A percentile compares a stretch with the other conserved stretches of the same genome.
phyloP scores from a whole-genome alignment of 2,329 filamentous ascomycete genomes.

The Monosporascus sp. region DNA sequence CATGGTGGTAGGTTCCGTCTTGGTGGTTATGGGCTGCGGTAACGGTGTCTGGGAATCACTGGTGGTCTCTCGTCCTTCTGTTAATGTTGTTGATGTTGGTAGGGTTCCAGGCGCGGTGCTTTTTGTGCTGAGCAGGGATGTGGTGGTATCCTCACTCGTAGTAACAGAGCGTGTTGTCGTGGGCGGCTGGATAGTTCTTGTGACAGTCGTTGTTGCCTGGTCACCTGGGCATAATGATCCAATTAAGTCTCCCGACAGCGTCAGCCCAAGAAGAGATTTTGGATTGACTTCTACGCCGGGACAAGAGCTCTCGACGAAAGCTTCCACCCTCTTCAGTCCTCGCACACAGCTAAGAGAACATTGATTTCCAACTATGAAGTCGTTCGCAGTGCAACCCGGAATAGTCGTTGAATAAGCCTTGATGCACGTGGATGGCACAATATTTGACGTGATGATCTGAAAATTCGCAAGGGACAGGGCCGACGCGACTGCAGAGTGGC shows the following conservation, averaged over 20 bases:
- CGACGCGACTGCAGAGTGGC: slow-evolving; percentile 12
- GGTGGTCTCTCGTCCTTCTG: neutral
- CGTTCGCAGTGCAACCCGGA: slow-evolving; percentile 16
- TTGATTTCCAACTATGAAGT: slow-evolving; percentile 18
- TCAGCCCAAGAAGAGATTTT: slow-evolving; percentile 19
- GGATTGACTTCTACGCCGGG: slow-evolving; percentile 14
- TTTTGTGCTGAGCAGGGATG: neutral
- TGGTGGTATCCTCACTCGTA: slow-evolving; percentile 6
- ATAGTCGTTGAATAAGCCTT: slow-evolving; percentile 19
- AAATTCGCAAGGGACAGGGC: slow-evolving; percentile 24
- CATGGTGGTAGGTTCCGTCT: neutral
- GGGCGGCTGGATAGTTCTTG: slow-evolving; percentile 13
- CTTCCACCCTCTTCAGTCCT: slow-evolving; percentile 15
- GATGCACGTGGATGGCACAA: slow-evolving; percentile 21
- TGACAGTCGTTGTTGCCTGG: slow-evolving; percentile 17
- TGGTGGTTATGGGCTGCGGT: neutral
- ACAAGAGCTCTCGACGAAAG: slow-evolving; percentile 14
- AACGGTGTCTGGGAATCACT: neutral
- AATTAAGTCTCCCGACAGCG: slow-evolving; percentile 18
- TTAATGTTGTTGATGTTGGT: neutral
- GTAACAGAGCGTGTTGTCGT: slow-evolving; percentile 12
- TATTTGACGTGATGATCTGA: slow-evolving; percentile 20
- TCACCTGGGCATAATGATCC: slow-evolving; percentile 19
- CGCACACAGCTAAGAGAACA: slow-evolving; percentile 20
- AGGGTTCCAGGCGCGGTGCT: slow-evolving; percentile 1